A percentile compares a stretch with the other conserved stretches of the same genome.
These are phyloP conservation scores for Graphium sp. DNA, from an alignment of 2,329 filamentous ascomycete species.

Conservation along the genomic window DNA sequence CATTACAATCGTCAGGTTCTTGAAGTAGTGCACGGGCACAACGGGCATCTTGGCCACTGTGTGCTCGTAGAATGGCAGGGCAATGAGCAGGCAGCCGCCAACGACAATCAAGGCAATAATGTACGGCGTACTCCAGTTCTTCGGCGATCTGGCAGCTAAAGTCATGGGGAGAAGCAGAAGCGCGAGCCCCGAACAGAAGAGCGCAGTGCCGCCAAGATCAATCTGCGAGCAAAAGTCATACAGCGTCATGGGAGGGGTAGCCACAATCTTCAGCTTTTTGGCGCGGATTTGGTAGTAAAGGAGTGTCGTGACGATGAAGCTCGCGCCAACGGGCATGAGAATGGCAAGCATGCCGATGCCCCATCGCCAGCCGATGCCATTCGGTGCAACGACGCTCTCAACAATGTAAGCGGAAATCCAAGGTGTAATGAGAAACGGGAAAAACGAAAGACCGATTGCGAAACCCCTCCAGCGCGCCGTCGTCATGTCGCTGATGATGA, in stretches of 20 bases:
- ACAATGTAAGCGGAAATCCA: conserved; percentile 23
- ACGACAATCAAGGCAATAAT: conserved; percentile 12
- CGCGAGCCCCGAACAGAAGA: conserved; percentile 37
- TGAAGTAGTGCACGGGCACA: conserved; percentile 14
- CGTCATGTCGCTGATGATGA: conserved; percentile 18
- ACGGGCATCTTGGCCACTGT: conserved; percentile 15
- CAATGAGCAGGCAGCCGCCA: conserved; percentile 11
- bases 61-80: conserved; percentile 16
- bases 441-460: conserved; percentile 12
- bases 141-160: conserved; percentile 19
- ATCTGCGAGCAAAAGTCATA: conserved; percentile 24
- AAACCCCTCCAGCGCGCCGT: conserved; percentile 19
- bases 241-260: too few species aligned
- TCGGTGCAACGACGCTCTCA: conserved; percentile 17
- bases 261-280: conserved; percentile 16
- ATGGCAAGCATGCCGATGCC: conserved; percentile 47
- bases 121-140: conserved; percentile 15
- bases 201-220: conserved; percentile 37
- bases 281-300: conserved; percentile 19
- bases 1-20: conserved; percentile 15
- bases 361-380: conserved; percentile 48
- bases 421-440: conserved; percentile 17
- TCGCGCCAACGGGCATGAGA: conserved; percentile 40
- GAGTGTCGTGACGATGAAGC: conserved; percentile 37
- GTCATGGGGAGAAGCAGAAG: conserved; percentile 49